These are phyloP conservation scores for Tuber aestivum DNA, from an alignment of 495 filamentous ascomycete species.

Conservation along the genomic window DNA sequence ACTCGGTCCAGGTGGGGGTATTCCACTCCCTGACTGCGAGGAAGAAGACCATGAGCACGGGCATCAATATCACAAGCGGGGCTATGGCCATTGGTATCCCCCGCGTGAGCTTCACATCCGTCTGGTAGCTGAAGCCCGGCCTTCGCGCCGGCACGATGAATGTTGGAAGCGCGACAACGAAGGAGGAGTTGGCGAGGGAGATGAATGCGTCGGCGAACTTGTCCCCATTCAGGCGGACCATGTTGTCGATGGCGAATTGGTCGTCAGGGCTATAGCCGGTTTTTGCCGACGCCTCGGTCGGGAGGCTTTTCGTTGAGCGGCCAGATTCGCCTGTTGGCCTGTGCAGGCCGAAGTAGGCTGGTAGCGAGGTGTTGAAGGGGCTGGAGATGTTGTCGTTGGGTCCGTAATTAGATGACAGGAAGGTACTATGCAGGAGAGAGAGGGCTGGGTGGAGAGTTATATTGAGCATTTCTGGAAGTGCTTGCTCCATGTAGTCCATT, in stretches of 20 bases:
- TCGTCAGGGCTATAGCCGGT: constrained; percentile 12
- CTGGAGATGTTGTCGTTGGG: constrained; percentile 7
- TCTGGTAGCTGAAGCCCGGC: constrained; percentile 27
- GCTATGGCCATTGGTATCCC: constrained; percentile 22
- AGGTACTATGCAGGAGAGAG: constrained; percentile 19
- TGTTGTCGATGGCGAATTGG: constrained; percentile 27
- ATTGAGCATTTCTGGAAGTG: constrained; percentile 28
- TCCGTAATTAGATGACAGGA: constrained; percentile 29
- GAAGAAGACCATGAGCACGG: constrained; percentile 23
- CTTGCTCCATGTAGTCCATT: constrained; percentile 16
- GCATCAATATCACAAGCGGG: constrained; percentile 23
- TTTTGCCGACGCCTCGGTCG: constrained; percentile 7
- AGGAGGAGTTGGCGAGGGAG: constrained; percentile 31
- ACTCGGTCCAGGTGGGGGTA: constrained; percentile 35
- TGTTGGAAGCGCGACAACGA: constrained; percentile 16
- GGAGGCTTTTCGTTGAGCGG: constrained; percentile 4
- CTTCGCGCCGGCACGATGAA: constrained; percentile 12
- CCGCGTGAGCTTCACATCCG: constrained; percentile 25
- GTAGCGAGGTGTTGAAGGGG: constrained; percentile 24
- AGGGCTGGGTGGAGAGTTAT: constrained; percentile 25
- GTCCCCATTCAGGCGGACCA: constrained; percentile 21
- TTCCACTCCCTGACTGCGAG: constrained; percentile 24
- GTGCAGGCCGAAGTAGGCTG: constrained; percentile 29
- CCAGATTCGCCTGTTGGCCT: constrained; percentile 18
- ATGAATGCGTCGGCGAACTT: constrained; percentile 18